Evolutionary conservation across 768 basidiomycete species (phyloP).

Genomic region (Lepiota venenata): DNA sequence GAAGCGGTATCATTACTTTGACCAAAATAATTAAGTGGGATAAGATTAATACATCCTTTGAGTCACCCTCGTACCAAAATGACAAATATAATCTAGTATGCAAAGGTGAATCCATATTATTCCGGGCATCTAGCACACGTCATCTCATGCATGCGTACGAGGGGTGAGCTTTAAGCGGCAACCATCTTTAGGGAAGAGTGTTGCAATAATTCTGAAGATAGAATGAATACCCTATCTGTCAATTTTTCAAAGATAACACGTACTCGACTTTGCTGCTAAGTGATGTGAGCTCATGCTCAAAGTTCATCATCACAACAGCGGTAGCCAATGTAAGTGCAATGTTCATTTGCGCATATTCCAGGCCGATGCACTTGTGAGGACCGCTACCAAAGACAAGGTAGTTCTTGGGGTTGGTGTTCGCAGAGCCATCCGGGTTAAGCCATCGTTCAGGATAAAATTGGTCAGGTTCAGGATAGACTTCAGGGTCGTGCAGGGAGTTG

Average conservation of each 20-base stretch:
- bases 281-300: conserved; percentile 83
- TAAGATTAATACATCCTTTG: not conserved
- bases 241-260: conserved; percentile 28
- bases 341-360: conserved; percentile 92
- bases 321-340: conserved; percentile 82
- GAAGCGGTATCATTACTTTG: not conserved
- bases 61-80: not conserved
- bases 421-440: conserved; percentile 77
- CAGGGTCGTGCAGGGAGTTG: conserved; percentile 88
- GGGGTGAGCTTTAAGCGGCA: conserved; percentile 78
- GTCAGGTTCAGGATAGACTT: conserved; percentile 86
- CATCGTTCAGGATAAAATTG: conserved; percentile 86
- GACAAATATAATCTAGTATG: not conserved
- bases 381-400: conserved; percentile 95
- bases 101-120: not conserved
- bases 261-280: conserved; percentile 79
- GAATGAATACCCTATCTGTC: not conserved
- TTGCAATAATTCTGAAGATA: conserved; percentile 79
- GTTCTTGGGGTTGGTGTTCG: conserved; percentile 87
- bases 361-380: conserved; percentile 88
- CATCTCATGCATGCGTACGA: conserved; percentile 29
- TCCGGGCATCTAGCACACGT: not conserved
- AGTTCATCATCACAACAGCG: conserved; percentile 78
- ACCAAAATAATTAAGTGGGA: conserved; percentile 1
- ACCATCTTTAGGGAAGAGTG: conserved; percentile 94